Conservation (phyloP, 192 early-diverging fungal genomes). For the Coemansia sp. region DNA sequence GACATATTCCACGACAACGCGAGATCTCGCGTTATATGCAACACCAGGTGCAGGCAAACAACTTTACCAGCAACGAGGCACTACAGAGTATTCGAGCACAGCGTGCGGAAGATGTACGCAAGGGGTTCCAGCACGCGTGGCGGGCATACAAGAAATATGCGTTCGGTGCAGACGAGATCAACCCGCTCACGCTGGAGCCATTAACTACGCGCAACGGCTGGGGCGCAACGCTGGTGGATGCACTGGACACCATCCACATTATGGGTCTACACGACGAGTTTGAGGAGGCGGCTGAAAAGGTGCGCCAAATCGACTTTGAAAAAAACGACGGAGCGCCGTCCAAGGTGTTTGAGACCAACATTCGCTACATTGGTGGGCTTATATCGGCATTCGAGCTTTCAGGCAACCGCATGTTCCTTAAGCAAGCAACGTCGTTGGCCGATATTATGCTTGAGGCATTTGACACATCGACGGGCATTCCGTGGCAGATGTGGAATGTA, state of each 20-base stretch:
- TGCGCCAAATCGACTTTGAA: slow-evolving; percentile 67
- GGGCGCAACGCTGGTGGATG: slow-evolving; percentile 91
- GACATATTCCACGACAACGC: slow-evolving; percentile 24
- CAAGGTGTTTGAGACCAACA: slow-evolving; percentile 84
- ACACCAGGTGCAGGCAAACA: slow-evolving; percentile 35
- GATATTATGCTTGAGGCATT: slow-evolving; percentile 75
- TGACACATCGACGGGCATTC: slow-evolving; percentile 48
- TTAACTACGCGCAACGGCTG: slow-evolving; percentile 58
- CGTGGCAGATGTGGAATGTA: slow-evolving; percentile 76
- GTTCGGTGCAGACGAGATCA: slow-evolving; percentile 75
- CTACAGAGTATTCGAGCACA: slow-evolving; percentile 51
- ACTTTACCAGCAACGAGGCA: slow-evolving; percentile 32
- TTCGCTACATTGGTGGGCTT: slow-evolving; percentile 82
- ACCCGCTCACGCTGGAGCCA: slow-evolving; percentile 51
- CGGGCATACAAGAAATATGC: slow-evolving; percentile 73
- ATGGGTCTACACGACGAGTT: slow-evolving; percentile 85
- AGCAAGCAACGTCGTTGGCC: slow-evolving; percentile 77
- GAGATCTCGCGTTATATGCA: slow-evolving; percentile 31
- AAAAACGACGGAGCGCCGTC: slow-evolving; percentile 65
- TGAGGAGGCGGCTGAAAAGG: slow-evolving; percentile 67
- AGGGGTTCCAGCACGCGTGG: slow-evolving; percentile 68
- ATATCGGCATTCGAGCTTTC: slow-evolving; percentile 77
- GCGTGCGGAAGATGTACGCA: slow-evolving; percentile 56
- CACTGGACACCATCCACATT: slow-evolving; percentile 81
- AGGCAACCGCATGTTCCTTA: slow-evolving; percentile 61